These are phyloP conservation scores for Falciphora oryzae DNA, from an alignment of 2,329 filamentous ascomycete genomes.

Conservation along the genomic window DNA sequence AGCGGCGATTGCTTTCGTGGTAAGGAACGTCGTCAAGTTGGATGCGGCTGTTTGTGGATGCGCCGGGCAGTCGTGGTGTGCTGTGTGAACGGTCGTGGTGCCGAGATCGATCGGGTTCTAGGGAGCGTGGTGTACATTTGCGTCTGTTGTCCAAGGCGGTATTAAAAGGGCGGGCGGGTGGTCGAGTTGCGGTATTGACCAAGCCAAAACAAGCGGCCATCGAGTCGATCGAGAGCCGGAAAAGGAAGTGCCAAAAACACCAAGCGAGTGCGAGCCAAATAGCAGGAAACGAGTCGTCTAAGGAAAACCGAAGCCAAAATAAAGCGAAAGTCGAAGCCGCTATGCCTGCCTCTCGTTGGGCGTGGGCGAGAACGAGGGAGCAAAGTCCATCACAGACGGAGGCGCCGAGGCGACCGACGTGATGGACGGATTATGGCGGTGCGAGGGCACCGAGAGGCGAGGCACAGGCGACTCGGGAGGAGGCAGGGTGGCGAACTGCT, in stretches of 20 bases:
- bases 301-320: slow-evolving; percentile 16
- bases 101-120: slow-evolving; percentile 1
- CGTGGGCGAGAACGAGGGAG: slow-evolving; percentile 27
- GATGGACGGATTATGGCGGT: slow-evolving; percentile 31
- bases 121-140: slow-evolving; percentile 15
- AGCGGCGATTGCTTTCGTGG: slow-evolving; percentile 21
- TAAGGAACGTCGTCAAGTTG: slow-evolving; percentile 27
- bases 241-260: slow-evolving; percentile 11
- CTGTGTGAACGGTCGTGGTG: slow-evolving; percentile 5
- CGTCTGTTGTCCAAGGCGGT: slow-evolving; percentile 18
- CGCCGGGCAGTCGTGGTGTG: slow-evolving; percentile 7
- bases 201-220: slow-evolving; percentile 9
- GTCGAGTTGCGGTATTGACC: not conserved
- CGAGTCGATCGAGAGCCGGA: slow-evolving; percentile 12
- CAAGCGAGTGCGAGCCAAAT: slow-evolving; percentile 15
- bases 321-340: slow-evolving; percentile 19
- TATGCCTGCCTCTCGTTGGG: slow-evolving; percentile 26
- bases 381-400: slow-evolving; percentile 3
- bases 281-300: slow-evolving; percentile 22
- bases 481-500: slow-evolving; percentile 37
- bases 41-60: slow-evolving; percentile 3
- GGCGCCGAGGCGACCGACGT: slow-evolving; percentile 7
- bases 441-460: slow-evolving; percentile 24
- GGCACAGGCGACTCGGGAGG: slow-evolving; percentile 39
- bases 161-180: slow-evolving; percentile 21